phyloP scores from a whole-genome alignment of 129 eudicot species.

The Flaveria bidentis region DNA sequence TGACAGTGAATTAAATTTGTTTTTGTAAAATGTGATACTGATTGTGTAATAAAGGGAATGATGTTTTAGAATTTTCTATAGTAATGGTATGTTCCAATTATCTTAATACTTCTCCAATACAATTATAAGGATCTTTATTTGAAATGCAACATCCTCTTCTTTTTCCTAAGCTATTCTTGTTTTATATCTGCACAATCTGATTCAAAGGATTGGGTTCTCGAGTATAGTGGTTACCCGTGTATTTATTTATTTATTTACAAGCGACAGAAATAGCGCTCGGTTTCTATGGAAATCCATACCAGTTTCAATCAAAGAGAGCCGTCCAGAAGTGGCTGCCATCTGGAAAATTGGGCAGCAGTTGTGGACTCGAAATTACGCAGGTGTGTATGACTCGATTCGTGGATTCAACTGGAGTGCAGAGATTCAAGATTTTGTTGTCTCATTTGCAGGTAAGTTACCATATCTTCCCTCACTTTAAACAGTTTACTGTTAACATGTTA shows the following conservation, averaged over 20 bases:
- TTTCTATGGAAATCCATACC: slow-evolving; percentile 86
- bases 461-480: background rate
- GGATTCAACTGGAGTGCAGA: slow-evolving; percentile 82
- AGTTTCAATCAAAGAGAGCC: slow-evolving; percentile 54
- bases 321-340: slow-evolving; percentile 67
- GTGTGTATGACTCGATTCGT: slow-evolving; percentile 75
- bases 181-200: background rate
- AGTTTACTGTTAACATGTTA: background rate
- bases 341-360: slow-evolving; percentile 92
- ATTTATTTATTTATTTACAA: slow-evolving; percentile 9
- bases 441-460: slow-evolving; percentile 68
- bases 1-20: background rate
- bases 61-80: background rate
- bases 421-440: slow-evolving; percentile 54
- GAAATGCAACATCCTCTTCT: too few relatives aligned
- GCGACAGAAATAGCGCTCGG: slow-evolving; percentile 84
- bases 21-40: background rate
- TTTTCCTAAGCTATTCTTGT: background rate
- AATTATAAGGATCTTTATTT: background rate
- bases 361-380: slow-evolving; percentile 82
- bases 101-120: background rate
- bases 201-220: slow-evolving; percentile 2
- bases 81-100: background rate
- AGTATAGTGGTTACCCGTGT: background rate
- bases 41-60: background rate